Conservation (phyloP, 208 protist genomes). For the Acanthamoeba royreba region DNA sequence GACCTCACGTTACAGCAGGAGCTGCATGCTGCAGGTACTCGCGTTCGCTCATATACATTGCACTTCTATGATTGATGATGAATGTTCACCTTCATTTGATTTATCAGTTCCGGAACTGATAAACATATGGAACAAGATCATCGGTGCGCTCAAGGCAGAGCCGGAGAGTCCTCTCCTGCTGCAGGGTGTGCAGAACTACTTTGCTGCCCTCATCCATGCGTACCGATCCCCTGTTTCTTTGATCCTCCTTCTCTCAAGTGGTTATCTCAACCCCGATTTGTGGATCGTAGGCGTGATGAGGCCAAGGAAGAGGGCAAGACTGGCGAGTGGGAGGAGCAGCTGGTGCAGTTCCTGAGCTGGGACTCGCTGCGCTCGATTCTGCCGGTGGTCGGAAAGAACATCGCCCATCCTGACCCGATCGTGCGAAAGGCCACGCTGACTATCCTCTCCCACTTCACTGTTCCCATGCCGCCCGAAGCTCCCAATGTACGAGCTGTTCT, state of each 20-base stretch:
- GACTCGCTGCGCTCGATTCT: neutral
- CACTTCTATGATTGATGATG: neutral
- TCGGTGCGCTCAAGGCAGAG: neutral
- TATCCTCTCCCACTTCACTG: conserved; percentile 34
- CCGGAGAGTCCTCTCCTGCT: neutral
- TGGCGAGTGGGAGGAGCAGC: neutral
- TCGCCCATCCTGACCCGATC: neutral
- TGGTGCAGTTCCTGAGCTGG: neutral
- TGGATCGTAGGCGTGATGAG: neutral
- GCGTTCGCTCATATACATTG: neutral
- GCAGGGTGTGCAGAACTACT: conserved; percentile 23
- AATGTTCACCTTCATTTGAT: neutral
- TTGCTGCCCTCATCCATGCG: neutral
- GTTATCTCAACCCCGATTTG: neutral
- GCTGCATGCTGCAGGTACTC: neutral
- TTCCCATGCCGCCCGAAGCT: neutral
- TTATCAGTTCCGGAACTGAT: neutral
- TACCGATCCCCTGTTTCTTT: neutral
- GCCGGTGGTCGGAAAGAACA: neutral
- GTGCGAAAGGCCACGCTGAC: neutral
- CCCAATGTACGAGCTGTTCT: neutral
- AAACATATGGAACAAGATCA: neutral
- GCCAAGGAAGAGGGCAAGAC: neutral
- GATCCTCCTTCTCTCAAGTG: neutral
- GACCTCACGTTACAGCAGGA: neutral